Conservation (phyloP, 225 moss, liverwort and hornwort genomes). For the Polytrichum commune region DNA sequence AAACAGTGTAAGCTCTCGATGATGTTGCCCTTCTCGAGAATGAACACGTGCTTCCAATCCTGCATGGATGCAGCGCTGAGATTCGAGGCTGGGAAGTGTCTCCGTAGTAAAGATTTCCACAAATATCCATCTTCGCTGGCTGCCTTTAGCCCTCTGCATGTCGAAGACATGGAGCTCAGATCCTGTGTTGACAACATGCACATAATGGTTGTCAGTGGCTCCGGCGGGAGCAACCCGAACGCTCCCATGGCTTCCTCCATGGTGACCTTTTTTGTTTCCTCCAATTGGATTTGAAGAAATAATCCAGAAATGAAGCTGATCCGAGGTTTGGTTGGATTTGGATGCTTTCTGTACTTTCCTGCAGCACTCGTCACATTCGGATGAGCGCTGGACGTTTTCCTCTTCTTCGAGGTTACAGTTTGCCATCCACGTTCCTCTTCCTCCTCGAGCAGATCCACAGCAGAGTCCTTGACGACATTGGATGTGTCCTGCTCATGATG, state of each 20-base stretch:
- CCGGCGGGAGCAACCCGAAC: conserved; percentile 25
- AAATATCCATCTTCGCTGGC: conserved; percentile 26
- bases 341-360: too few species aligned
- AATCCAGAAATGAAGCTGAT: too few species aligned
- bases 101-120: conserved; percentile 21
- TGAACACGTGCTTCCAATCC: conserved; percentile 29
- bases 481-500: neutral
- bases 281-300: neutral
- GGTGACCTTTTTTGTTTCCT: neutral
- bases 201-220: conserved; percentile 30
- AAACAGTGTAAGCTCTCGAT: conserved; percentile 28
- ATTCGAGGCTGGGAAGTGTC: conserved; percentile 23
- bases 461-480: neutral
- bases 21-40: conserved; percentile 27
- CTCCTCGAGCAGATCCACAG: neutral
- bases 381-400: neutral
- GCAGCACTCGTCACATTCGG: neutral
- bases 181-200: conserved; percentile 21
- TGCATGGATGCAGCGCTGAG: conserved; percentile 23
- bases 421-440: neutral
- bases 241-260: conserved; percentile 22
- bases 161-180: conserved; percentile 14
- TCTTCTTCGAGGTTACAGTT: conserved; percentile 1
- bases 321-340: too few species aligned
- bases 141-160: conserved; percentile 17